Conservation (phyloP, 495 filamentous ascomycete genomes). For the Neurospora sp. region DNA sequence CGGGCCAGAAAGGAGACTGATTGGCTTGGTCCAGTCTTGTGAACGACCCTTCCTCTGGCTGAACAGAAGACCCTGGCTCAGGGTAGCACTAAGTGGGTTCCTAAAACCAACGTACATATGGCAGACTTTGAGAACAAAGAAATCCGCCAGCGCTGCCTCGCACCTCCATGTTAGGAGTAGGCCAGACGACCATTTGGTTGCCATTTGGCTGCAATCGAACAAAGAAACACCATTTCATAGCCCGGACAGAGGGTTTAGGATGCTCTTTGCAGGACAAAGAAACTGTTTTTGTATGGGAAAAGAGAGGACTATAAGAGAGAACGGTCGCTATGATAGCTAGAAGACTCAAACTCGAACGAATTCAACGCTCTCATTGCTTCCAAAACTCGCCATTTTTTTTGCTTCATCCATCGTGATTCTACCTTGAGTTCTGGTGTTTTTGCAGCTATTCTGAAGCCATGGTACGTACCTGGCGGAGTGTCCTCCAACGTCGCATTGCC, state of each 20-base stretch:
- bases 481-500: background rate
- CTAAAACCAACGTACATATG: background rate
- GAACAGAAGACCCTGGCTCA: background rate
- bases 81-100: background rate
- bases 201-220: background rate
- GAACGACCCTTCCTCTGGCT: background rate
- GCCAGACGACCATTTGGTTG: background rate
- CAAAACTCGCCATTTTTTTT: background rate
- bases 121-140: background rate
- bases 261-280: background rate
- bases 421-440: background rate
- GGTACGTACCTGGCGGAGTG: background rate
- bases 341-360: background rate
- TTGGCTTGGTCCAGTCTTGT: background rate
- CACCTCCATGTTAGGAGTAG: background rate
- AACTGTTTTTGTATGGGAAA: background rate
- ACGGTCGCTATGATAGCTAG: background rate
- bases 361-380: background rate
- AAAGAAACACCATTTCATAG: background rate
- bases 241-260: background rate
- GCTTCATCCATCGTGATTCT: background rate
- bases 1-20: background rate
- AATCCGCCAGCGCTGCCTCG: background rate
- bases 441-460: background rate
- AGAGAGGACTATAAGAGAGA: background rate